These are phyloP conservation scores for Gnomoniopsis smithogilvyi DNA, from an alignment of 2,329 filamentous ascomycete species.

Conservation along the genomic window DNA sequence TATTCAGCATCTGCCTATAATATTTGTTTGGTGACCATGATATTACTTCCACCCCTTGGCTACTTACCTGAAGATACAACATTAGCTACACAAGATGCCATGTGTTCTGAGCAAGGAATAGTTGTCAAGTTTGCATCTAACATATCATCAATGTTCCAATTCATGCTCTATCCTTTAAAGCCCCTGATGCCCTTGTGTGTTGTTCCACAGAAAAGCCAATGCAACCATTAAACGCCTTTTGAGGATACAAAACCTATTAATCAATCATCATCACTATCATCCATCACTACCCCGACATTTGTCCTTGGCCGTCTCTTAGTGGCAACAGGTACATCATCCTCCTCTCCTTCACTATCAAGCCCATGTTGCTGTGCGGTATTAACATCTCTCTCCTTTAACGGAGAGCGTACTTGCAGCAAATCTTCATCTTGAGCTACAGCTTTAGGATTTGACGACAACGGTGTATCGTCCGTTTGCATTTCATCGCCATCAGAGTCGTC, in stretches of 20 bases:
- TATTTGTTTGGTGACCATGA: no score
- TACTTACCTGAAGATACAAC: neutral
- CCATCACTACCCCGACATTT: constrained; percentile 12
- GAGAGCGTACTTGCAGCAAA: neutral
- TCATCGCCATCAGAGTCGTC: constrained; percentile 25
- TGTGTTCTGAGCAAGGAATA: neutral
- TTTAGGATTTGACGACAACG: constrained; percentile 13
- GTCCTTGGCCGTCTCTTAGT: constrained; percentile 13
- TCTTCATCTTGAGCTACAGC: neutral
- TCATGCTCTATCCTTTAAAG: neutral
- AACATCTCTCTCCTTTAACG: constrained; percentile 9
- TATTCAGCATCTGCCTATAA: no score
- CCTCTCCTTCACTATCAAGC: constrained; percentile 7
- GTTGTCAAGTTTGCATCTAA: neutral
- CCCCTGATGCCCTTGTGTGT: neutral
- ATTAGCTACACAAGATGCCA: neutral
- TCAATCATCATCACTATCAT: constrained; percentile 18
- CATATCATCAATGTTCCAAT: neutral
- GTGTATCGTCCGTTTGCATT: constrained; percentile 23
- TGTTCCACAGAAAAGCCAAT: neutral
- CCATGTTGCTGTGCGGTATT: neutral
- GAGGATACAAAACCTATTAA: neutral
- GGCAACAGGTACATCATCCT: constrained; percentile 6
- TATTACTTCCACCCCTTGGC: neutral
- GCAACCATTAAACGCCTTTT: neutral